These are phyloP conservation scores for Ceratocystis destructans DNA, from an alignment of 2,329 filamentous ascomycete genomes.

Conservation along the genomic window DNA sequence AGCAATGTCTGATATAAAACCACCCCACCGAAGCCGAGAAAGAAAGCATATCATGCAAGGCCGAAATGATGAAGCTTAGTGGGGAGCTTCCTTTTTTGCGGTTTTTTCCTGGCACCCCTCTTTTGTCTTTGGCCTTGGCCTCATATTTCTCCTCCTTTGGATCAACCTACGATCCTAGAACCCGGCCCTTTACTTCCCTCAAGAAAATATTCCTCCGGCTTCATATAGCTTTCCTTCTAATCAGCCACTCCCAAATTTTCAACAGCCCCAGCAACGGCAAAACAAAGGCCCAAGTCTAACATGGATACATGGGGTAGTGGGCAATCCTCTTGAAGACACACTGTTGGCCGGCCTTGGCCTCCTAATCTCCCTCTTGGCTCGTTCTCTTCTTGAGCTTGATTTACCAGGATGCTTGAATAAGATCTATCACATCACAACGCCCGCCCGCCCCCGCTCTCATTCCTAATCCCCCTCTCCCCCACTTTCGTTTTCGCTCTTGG, in stretches of 20 bases:
- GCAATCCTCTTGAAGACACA: too few species aligned
- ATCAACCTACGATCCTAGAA: conserved; percentile 6
- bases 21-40: not conserved
- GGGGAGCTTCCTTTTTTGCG: not conserved
- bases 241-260: not conserved
- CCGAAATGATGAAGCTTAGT: not conserved
- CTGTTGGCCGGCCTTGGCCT: not conserved
- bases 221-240: not conserved
- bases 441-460: not conserved
- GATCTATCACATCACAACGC: conserved; percentile 3
- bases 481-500: not conserved
- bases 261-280: too few species aligned
- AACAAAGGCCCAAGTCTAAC: not conserved
- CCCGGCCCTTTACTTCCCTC: not conserved
- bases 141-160: not conserved
- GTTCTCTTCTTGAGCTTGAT: not conserved
- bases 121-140: not conserved
- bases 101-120: not conserved
- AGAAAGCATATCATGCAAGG: not conserved
- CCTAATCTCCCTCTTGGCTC: not conserved
- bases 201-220: not conserved
- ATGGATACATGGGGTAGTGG: not conserved
- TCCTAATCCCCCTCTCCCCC: not conserved
- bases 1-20: not conserved
- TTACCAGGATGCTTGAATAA: not conserved